Conservation (phyloP, 2,329 filamentous ascomycete species). For the Talaromyces sp. region DNA sequence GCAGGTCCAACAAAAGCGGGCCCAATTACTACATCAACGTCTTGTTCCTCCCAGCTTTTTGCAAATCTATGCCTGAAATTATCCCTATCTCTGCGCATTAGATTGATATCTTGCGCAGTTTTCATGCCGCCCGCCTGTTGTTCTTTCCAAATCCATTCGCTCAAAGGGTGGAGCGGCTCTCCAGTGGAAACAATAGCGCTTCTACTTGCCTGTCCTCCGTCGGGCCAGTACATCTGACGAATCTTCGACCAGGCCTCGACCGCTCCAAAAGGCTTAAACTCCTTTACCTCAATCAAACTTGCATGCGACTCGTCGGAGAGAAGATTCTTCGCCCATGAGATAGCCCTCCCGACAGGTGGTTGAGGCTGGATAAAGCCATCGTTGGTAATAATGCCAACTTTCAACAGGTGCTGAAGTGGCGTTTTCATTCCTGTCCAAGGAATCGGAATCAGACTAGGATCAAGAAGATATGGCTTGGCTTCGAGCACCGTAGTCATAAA, state of each 20-base stretch:
- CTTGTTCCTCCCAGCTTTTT: conserved; percentile 41
- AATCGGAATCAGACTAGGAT: conserved; percentile 30
- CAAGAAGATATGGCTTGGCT: conserved; percentile 26
- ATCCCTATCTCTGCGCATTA: neutral
- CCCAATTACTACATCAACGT: conserved; percentile 56
- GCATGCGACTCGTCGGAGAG: conserved; percentile 12
- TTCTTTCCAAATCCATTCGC: conserved; percentile 39
- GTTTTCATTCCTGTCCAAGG: conserved; percentile 47
- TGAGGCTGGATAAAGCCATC: conserved; percentile 52
- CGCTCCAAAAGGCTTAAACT: conserved; percentile 34
- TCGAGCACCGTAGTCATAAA: conserved; percentile 27
- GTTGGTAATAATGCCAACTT: conserved; percentile 6
- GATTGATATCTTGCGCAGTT: neutral
- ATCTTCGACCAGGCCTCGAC: conserved; percentile 33
- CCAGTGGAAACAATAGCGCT: conserved; percentile 48
- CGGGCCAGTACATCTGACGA: conserved; percentile 51
- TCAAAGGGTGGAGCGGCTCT: conserved; percentile 55
- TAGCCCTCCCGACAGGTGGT: conserved; percentile 55
- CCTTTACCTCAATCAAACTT: too few species aligned
- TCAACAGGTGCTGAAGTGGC: conserved; percentile 53
- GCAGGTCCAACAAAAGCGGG: conserved; percentile 53
- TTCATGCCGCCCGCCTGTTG: conserved; percentile 23
- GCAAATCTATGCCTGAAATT: conserved; percentile 26
- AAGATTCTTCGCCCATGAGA: conserved; percentile 37
- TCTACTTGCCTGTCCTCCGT: conserved; percentile 53